These are phyloP conservation scores for Roridomyces roridus DNA, from an alignment of 768 basidiomycete genomes.

Conservation along the genomic window DNA sequence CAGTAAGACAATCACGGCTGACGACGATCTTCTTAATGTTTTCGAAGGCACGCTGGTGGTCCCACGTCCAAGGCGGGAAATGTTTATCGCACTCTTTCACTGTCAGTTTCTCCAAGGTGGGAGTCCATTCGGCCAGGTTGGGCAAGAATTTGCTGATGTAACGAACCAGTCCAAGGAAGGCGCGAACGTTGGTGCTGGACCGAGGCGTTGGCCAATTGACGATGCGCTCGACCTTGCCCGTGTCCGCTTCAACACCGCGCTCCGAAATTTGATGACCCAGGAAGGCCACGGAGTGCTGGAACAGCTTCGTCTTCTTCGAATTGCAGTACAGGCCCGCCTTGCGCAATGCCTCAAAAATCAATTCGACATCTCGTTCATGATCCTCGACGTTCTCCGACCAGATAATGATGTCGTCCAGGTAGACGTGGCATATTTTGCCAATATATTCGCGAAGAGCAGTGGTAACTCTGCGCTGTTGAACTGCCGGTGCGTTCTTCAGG, in stretches of 20 bases:
- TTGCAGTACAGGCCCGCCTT: slow-evolving; percentile 29
- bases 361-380: slow-evolving; percentile 28
- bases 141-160: slow-evolving; percentile 34
- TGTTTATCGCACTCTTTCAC: neutral
- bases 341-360: slow-evolving; percentile 28
- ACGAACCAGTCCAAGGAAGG: slow-evolving; percentile 29
- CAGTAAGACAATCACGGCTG: slow-evolving; percentile 30
- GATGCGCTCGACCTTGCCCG: slow-evolving; percentile 26
- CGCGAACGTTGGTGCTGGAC: slow-evolving; percentile 20
- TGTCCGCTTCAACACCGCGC: slow-evolving; percentile 30
- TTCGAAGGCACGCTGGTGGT: slow-evolving; percentile 33
- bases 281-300: slow-evolving; percentile 24
- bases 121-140: slow-evolving; percentile 22
- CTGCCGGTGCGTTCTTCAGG: slow-evolving; percentile 30
- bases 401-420: slow-evolving; percentile 45
- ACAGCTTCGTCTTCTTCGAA: slow-evolving; percentile 26
- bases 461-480: slow-evolving; percentile 35
- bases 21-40: slow-evolving; percentile 36
- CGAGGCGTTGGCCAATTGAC: slow-evolving; percentile 28
- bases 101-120: neutral
- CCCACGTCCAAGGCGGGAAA: slow-evolving; percentile 23
- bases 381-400: slow-evolving; percentile 38
- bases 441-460: slow-evolving; percentile 33
- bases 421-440: slow-evolving; percentile 40
- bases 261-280: slow-evolving; percentile 35